Percentiles rank a stretch among this genome's conserved stretches.
Conservation (phyloP, 1,139 yeast genomes). For the Hansenula anomala region DNA sequence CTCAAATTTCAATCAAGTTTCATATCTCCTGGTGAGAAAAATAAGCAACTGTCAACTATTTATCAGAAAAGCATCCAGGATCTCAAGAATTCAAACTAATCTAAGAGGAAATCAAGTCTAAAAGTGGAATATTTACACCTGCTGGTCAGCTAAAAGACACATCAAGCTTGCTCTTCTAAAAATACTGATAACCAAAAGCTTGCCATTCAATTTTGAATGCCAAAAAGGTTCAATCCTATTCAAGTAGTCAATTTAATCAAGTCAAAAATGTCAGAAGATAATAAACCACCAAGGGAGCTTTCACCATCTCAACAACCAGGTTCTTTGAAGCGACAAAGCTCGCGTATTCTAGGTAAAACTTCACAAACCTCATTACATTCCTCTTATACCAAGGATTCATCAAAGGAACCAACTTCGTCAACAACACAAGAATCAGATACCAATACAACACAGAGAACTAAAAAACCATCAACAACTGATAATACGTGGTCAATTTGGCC, state of each 20-base stretch:
- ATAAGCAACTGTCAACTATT: too few species aligned
- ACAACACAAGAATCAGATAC: not conserved
- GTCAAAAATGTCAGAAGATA: not conserved
- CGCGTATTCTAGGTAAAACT: constrained; percentile 10
- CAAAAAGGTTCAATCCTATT: not conserved
- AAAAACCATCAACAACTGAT: constrained; percentile 2
- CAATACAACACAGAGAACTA: not conserved
- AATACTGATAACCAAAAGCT: not conserved
- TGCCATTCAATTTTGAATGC: not conserved
- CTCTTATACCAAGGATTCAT: not conserved
- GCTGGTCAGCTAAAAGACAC: too few species aligned
- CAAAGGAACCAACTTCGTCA: not conserved
- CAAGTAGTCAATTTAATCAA: too few species aligned
- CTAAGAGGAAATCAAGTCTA: too few species aligned
- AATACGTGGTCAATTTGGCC: constrained; percentile 14
- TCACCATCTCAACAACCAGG: constrained; percentile 1
- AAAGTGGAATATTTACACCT: too few species aligned
- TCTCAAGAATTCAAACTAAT: too few species aligned
- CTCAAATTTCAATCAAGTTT: too few species aligned
- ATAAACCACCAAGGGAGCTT: not conserved
- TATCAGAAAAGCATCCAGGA: too few species aligned
- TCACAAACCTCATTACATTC: constrained; percentile 1
- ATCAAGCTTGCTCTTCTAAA: too few species aligned
- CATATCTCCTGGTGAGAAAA: too few species aligned
- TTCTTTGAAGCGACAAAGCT: constrained; percentile 7